Evolutionary conservation across 768 basidiomycete species (phyloP), one percentile per base, ranked within the genome.

Genomic region (Chalciporus sphaerocephalus): DNA sequence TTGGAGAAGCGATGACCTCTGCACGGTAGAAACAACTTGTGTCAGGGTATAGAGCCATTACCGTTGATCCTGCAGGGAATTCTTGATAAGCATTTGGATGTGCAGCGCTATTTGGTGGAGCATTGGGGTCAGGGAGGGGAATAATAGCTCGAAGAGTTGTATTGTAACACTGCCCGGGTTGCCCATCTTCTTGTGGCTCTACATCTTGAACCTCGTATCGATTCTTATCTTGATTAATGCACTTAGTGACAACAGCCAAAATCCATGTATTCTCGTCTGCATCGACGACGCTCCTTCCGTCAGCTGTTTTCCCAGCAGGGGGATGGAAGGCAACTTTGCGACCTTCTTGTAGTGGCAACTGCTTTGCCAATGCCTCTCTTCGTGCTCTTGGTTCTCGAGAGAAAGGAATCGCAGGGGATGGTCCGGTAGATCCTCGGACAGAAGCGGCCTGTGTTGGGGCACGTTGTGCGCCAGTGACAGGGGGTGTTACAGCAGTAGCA

Each of bases 11-110:
- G 37, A 89, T 73, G 6, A 92, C 88, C 57, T 89, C 85, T 6
- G 90, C 90, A 21, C 86, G 84, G 58, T 92, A 92, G 70, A 92
- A 92, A 61, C 87, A 90, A 54, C 87, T 92, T 0, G 90, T 92
- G 58, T 92, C 90, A 0, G 90, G 90, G 65, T 91, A 92, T n/a
- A 92, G 69, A 2, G 87, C 90, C 77, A 92, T 79, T 9, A 92
- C 90, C 0, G 75, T 85, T 17, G 84, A 80, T 4, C 87, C 82
- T 0, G 76, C 67, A 18, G 76, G 68, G 60, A 89, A 92, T 52
- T 83, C 82, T 36, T 80, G 85, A 59, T 89, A 88, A 4, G 79
- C 73, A 54, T 72, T 79, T 32, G 81, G 70, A 66, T 89, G 86
- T 15, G 83, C 73, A 0, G 85, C 74, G 57, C 67, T 81, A 37